Conservation (phyloP, 768 basidiomycete genomes). For the Mycena epipterygia region DNA sequence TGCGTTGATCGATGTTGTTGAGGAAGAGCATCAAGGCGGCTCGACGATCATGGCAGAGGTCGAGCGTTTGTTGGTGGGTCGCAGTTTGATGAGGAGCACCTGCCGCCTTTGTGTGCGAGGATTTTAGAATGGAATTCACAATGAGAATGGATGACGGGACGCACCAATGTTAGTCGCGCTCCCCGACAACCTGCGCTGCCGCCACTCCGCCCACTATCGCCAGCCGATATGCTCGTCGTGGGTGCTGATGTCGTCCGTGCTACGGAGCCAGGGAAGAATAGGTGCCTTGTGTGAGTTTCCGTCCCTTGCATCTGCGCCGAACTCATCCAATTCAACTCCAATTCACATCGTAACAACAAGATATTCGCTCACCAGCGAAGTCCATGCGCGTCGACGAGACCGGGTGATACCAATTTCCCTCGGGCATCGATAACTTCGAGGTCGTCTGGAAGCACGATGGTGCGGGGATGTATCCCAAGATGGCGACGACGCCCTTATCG, state of each 20-base stretch:
- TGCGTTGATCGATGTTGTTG: constrained; percentile 47
- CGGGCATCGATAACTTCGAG: constrained; percentile 63
- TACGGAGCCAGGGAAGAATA: constrained; percentile 73
- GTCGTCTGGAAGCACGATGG: constrained; percentile 18
- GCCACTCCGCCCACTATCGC: constrained; percentile 80
- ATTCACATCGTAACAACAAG: neutral
- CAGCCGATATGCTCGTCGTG: constrained; percentile 74
- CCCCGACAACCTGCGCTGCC: constrained; percentile 81
- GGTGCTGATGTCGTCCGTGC: constrained; percentile 82
- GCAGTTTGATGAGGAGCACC: constrained; percentile 81
- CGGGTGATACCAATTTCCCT: constrained; percentile 79
- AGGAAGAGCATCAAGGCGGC: constrained; percentile 70
- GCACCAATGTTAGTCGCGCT: constrained; percentile 72
- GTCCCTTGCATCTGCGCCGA: constrained; percentile 62
- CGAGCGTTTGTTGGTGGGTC: constrained; percentile 75
- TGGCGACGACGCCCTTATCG: constrained; percentile 73
- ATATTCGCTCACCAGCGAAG: too few species aligned
- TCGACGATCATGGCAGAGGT: constrained; percentile 78
- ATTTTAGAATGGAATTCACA: neutral
- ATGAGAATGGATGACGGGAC: neutral
- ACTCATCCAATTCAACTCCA: neutral
- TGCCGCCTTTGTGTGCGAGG: constrained; percentile 66
- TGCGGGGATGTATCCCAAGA: constrained; percentile 59
- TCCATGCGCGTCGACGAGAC: constrained; percentile 65
- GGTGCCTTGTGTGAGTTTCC: constrained; percentile 67